Evolutionary conservation across 1,284 basidiomycete species (phyloP).

Genomic region (Ustilago bromivora): DNA sequence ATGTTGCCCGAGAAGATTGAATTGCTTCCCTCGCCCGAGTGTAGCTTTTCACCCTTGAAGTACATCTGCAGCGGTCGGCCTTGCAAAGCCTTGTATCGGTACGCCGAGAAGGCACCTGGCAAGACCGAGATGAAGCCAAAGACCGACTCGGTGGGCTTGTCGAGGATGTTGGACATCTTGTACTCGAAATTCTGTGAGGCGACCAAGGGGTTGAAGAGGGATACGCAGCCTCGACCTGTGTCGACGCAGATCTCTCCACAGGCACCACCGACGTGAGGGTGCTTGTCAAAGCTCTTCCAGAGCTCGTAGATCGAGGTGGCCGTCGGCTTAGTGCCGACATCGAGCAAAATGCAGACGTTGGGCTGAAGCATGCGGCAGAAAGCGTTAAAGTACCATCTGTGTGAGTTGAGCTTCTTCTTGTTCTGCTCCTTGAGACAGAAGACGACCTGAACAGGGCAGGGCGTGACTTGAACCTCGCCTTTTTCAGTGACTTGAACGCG

Average conservation of each 20-base stretch:
- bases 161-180: conserved; percentile 65
- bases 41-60: conserved; percentile 86
- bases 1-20: conserved; percentile 67
- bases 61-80: conserved; percentile 88
- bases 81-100: conserved; percentile 83
- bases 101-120: conserved; percentile 90
- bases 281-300: conserved; percentile 97
- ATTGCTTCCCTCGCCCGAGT: conserved; percentile 50
- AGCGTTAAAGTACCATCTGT: conserved; percentile 69
- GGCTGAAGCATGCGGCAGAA: conserved; percentile 72
- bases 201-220: conserved; percentile 79
- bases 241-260: conserved; percentile 94
- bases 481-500: conserved; percentile 93
- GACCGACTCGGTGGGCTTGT: conserved; percentile 76
- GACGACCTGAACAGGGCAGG: conserved; percentile 70
- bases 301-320: conserved; percentile 81
- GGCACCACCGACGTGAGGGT: conserved; percentile 93
- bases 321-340: conserved; percentile 90
- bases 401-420: conserved; percentile 66
- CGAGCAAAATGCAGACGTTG: conserved; percentile 92
- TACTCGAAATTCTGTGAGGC: conserved; percentile 70
- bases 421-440: conserved; percentile 69
- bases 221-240: conserved; percentile 78
- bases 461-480: conserved; percentile 71
- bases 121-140: conserved; percentile 94